Base-by-base conservation (phyloP, 495 filamentous ascomycete species). In the Penicillium chermesinum region DNA sequence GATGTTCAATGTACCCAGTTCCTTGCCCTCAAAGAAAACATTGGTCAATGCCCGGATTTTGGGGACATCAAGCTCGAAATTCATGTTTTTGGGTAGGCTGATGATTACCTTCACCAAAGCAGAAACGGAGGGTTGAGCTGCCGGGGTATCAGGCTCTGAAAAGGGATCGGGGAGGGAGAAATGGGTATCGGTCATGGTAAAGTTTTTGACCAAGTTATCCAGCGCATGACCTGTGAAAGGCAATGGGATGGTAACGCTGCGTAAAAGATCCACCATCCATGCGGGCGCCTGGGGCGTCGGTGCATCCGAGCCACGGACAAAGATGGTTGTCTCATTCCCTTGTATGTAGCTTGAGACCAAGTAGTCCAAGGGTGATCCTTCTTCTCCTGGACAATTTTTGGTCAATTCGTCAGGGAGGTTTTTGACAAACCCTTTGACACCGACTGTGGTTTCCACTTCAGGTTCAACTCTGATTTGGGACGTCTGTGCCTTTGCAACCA, bases 341-440 rank as follows among this genome's bases (percentile, higher is more conserved):
- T 87, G 78, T 41, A 96, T 81, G 62, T 93, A 98, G 46, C 80
- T 80, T 13, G 78, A 81, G 20, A 98, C 74, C 14, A 98, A 71
- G n/a, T 78, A 69, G 58, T 98, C 93, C 44, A 98, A 72, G 1
- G 93, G 91, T 0, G 93, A 96, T 10, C 78, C 81, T 14, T 82
- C 67, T 7, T 81, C 81, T 37, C 82, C 72, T 0, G 93, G 93
- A 52, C 93, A 98, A 16, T 69, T 68, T 6, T 65, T 73, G 8
- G 80, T 86, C 20, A 98, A 70, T 14, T 78, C 65, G 32, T 86
- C 75, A 2, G 93, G 87, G 9, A 98, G 68, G 37, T 82, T 72
- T 18, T 70, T 72, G 38, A 96, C 77, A 30, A 88, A 58, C 2
- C 85, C 88, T 21, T 75, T 73, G 10, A 87, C 83, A 46, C 85